A percentile compares a stretch with the other conserved stretches of the same genome.
Conservation (phyloP, 495 filamentous ascomycete species). For the Hypoxylon perforatum region DNA sequence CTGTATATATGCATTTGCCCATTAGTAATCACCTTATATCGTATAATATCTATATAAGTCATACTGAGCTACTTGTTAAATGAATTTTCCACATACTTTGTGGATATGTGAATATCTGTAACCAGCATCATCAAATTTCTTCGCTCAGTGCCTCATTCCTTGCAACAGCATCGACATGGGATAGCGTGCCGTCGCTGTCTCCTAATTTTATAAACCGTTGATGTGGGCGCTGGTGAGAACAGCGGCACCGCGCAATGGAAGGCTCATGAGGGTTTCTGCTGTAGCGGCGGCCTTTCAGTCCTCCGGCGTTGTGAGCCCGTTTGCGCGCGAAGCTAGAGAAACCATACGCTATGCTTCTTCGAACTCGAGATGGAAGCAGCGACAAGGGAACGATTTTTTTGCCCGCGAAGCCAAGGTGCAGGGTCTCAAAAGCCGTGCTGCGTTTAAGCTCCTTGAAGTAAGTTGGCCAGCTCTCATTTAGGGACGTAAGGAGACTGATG, state of each 20-base stretch:
- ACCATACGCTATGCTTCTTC: conserved; percentile 64
- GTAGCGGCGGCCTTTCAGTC: conserved; percentile 8
- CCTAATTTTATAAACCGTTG: conserved; percentile 6
- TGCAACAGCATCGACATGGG: conserved; percentile 26
- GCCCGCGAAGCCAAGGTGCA: conserved; percentile 76
- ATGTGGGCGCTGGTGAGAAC: conserved; percentile 39
- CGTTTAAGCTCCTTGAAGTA: conserved; percentile 89
- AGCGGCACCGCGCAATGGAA: conserved; percentile 41
- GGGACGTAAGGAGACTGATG: neutral
- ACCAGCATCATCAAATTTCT: conserved; percentile 2
- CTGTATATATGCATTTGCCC: too few species aligned
- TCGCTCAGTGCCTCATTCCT: conserved; percentile 6
- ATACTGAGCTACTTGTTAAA: too few species aligned
- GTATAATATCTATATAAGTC: too few species aligned
- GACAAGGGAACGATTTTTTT: conserved; percentile 77
- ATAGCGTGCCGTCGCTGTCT: conserved; percentile 26
- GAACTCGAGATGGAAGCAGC: conserved; percentile 81
- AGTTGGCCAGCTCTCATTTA: conserved; percentile 7
- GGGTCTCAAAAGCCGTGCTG: conserved; percentile 87
- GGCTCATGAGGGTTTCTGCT: conserved; percentile 28
- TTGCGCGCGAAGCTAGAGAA: conserved; percentile 14
- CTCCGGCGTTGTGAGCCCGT: neutral
- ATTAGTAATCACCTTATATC: too few species aligned
- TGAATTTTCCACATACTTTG: conserved; percentile 1
- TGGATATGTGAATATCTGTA: neutral